A percentile compares a stretch with the other conserved stretches of the same genome.
phyloP scores from a whole-genome alignment of 768 basidiomycete genomes.

The Calocybe cyanea region DNA sequence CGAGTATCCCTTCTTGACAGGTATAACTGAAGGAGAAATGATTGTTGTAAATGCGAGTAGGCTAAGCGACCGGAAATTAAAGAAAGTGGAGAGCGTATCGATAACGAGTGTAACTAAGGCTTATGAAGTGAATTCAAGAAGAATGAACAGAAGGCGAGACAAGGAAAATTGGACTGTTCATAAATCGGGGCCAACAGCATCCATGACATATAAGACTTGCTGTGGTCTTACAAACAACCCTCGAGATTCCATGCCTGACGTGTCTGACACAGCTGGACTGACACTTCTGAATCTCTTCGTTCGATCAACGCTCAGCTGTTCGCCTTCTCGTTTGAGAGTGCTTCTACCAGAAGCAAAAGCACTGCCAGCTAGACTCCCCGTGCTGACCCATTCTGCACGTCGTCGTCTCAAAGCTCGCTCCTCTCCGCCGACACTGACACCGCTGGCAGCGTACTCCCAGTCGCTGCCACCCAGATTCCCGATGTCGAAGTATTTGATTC shows the following conservation, averaged over 20 bases:
- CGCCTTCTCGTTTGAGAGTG: conserved; percentile 37
- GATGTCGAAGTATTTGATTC: conserved; percentile 82
- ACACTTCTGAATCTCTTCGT: conserved; percentile 69
- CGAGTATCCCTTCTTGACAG: too few relatives aligned
- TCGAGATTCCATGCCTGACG: conserved; percentile 52
- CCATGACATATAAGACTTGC: conserved; percentile 84
- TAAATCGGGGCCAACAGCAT: conserved; percentile 69
- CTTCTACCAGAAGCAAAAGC: conserved; percentile 25
- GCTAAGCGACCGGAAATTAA: too few relatives aligned
- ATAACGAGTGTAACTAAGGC: too few relatives aligned
- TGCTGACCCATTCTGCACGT: conserved; percentile 33
- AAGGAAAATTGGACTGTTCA: conserved; percentile 24
- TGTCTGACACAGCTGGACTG: conserved; percentile 61
- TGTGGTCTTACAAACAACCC: conserved; percentile 83
- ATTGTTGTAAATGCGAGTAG: too few relatives aligned
- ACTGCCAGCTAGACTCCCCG: conserved; percentile 21
- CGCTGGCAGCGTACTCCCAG: conserved; percentile 53
- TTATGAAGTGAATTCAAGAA: too few relatives aligned
- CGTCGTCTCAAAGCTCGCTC: conserved; percentile 44
- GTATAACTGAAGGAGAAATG: too few relatives aligned
- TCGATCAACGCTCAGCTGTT: conserved; percentile 46
- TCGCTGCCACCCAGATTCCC: conserved; percentile 43
- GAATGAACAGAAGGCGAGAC: background rate
- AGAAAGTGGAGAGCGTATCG: too few relatives aligned
- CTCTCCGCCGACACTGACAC: conserved; percentile 25